These are phyloP conservation scores for Macrocybe gigantea DNA, from an alignment of 768 basidiomycete species.

Conservation along the genomic window DNA sequence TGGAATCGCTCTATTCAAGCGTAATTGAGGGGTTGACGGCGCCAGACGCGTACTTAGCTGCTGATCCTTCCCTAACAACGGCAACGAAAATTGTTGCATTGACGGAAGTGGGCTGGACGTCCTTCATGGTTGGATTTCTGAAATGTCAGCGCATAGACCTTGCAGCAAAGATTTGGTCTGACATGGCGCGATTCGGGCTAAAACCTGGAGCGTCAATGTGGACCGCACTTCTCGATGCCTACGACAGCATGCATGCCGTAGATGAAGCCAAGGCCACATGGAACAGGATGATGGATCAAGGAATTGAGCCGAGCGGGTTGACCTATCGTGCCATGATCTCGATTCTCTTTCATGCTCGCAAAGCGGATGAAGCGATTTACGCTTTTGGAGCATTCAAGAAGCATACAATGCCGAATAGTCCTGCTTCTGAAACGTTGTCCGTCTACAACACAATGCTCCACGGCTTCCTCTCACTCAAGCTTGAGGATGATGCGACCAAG, in stretches of 20 bases:
- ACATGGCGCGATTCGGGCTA: slow-evolving; percentile 46
- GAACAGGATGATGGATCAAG: slow-evolving; percentile 53
- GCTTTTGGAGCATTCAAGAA: slow-evolving; percentile 48
- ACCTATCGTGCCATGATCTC: slow-evolving; percentile 68
- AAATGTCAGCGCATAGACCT: slow-evolving; percentile 47
- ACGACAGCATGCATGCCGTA: slow-evolving; percentile 43
- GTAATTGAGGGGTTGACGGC: slow-evolving; percentile 26
- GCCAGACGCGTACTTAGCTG: slow-evolving; percentile 48
- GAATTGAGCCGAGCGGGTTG: slow-evolving; percentile 52
- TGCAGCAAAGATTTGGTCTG: slow-evolving; percentile 64
- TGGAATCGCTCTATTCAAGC: slow-evolving; percentile 43
- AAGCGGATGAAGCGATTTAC: slow-evolving; percentile 43
- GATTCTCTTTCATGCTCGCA: slow-evolving; percentile 48
- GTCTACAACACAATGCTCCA: slow-evolving; percentile 76
- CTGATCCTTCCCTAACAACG: slow-evolving; percentile 30
- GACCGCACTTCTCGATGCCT: slow-evolving; percentile 67
- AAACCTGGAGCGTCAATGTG: slow-evolving; percentile 54
- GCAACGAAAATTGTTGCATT: slow-evolving; percentile 40
- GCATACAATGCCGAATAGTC: slow-evolving; percentile 16
- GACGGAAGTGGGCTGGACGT: slow-evolving; percentile 54
- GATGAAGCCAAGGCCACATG: slow-evolving; percentile 55
- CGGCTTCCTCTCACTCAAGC: slow-evolving; percentile 48
- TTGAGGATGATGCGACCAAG: slow-evolving; percentile 30
- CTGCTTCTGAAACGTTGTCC: slow-evolving; percentile 23
- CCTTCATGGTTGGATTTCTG: slow-evolving; percentile 63